Evolutionary conservation across 2,329 filamentous ascomycete species (phyloP).

Genomic region (Clarireedia paspali): DNA sequence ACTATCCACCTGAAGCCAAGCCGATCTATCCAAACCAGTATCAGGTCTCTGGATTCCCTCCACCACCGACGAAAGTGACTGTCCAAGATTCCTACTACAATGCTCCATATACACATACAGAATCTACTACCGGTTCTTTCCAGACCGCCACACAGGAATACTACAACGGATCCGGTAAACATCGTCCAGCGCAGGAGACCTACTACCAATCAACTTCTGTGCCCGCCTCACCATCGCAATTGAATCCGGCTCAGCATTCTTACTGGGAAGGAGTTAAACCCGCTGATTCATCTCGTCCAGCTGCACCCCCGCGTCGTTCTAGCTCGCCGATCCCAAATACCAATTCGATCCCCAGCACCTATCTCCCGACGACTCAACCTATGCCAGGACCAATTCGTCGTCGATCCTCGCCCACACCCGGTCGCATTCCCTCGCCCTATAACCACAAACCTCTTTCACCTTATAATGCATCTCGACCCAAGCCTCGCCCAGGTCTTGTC

Average conservation of each 20-base stretch:
- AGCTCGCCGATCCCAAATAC: slow-evolving; percentile 1
- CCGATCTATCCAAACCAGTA: not conserved
- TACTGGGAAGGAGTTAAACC: not conserved
- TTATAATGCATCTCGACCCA: slow-evolving; percentile 20
- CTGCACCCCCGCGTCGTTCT: slow-evolving; percentile 1
- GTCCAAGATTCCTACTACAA: slow-evolving; percentile 2
- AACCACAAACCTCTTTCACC: slow-evolving; percentile 18
- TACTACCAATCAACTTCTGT: slow-evolving; percentile 11
- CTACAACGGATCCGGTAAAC: not conserved
- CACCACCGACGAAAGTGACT: not conserved
- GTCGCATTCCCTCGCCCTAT: slow-evolving; percentile 16
- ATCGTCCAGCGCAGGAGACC: slow-evolving; percentile 12
- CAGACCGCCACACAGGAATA: not conserved
- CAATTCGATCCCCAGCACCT: slow-evolving; percentile 9
- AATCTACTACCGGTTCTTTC: not conserved
- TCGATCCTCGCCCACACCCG: slow-evolving; percentile 5
- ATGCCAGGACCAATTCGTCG: not conserved
- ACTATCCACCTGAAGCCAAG: not conserved
- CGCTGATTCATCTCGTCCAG: not conserved
- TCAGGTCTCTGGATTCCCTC: not conserved
- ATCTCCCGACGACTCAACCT: not conserved
- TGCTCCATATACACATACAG: not conserved
- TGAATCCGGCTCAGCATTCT: not conserved
- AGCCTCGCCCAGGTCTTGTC: slow-evolving; percentile 20
- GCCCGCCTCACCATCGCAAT: slow-evolving; percentile 5